phyloP scores from a whole-genome alignment of 768 basidiomycete species.

The Cubamyces lactineus region DNA sequence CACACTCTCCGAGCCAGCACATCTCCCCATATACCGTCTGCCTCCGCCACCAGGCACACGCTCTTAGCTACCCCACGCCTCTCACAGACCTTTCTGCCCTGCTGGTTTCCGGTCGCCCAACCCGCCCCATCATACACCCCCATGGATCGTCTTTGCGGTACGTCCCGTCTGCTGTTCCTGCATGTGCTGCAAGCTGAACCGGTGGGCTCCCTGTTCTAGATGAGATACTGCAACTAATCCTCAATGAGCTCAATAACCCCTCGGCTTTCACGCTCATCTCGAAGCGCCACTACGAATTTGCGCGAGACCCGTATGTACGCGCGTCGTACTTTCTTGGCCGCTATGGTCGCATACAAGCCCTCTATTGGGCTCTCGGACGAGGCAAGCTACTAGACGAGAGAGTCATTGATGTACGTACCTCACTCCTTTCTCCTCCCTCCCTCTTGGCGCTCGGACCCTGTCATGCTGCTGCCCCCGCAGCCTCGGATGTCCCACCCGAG shows the following conservation, averaged over 20 bases:
- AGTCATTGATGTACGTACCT: conserved; percentile 67
- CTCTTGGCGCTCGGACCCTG: conserved; percentile 19
- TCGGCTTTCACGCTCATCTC: conserved; percentile 58
- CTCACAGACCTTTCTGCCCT: conserved; percentile 5
- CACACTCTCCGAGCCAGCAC: not conserved
- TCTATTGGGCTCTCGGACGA: conserved; percentile 76
- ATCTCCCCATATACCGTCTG: conserved; percentile 3
- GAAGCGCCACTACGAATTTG: conserved; percentile 62
- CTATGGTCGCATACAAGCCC: conserved; percentile 68
- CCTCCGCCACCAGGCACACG: not conserved
- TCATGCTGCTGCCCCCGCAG: conserved; percentile 14
- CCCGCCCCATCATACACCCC: not conserved
- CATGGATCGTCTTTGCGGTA: conserved; percentile 74
- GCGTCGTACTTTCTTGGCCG: conserved; percentile 79
- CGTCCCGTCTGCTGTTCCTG: conserved; percentile 32
- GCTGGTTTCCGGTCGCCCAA: conserved; percentile 14
- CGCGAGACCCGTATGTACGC: conserved; percentile 74
- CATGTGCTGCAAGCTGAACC: conserved; percentile 1
- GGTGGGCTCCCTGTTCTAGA: conserved; percentile 36
- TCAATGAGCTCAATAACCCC: conserved; percentile 73
- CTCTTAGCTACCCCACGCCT: conserved; percentile 2
- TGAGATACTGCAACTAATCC: conserved; percentile 73
- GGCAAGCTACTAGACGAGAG: conserved; percentile 65
- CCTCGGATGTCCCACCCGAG: not conserved
- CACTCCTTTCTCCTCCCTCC: conserved; percentile 26